phyloP scores from a whole-genome alignment of 2,329 filamentous ascomycete species.

The Microcyclospora pomicola region DNA sequence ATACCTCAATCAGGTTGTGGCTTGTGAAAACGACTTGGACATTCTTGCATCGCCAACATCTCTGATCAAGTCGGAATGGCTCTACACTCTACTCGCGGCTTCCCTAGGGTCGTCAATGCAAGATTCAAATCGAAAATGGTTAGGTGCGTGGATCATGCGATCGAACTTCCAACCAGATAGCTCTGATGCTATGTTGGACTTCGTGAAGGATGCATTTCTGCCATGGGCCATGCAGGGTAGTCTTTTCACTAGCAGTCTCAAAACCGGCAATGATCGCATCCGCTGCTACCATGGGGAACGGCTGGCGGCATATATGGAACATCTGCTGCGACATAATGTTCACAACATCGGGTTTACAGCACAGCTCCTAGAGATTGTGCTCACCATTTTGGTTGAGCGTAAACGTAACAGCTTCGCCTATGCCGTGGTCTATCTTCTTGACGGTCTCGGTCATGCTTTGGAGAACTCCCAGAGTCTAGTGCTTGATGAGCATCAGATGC shows the following conservation, averaged over 20 bases:
- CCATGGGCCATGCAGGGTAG: constrained; percentile 35
- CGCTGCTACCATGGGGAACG: constrained; percentile 28
- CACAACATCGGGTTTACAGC: constrained; percentile 5
- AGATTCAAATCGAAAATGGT: constrained; percentile 32
- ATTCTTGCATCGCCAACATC: constrained; percentile 23
- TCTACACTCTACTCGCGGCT: constrained; percentile 29
- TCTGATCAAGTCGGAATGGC: constrained; percentile 27
- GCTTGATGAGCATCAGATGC: constrained; percentile 17
- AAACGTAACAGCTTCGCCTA: constrained; percentile 27
- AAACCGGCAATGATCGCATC: constrained; percentile 17
- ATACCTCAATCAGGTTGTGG: constrained; percentile 36
- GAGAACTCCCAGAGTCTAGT: constrained; percentile 3
- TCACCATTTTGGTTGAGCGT: constrained; percentile 20
- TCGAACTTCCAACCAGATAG: constrained; percentile 12
- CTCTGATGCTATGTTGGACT: constrained; percentile 17
- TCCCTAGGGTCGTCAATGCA: constrained; percentile 29
- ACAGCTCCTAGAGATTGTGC: constrained; percentile 17
- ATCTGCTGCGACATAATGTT: constrained; percentile 15
- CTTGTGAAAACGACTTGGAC: constrained; percentile 31
- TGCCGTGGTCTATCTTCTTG: constrained; percentile 28
- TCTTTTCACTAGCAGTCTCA: constrained; percentile 29
- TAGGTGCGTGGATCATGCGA: constrained; percentile 32
- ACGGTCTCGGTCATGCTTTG: constrained; percentile 28
- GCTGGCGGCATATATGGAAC: constrained; percentile 24
- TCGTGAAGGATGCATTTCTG: constrained; percentile 29